Percentiles rank a stretch among this genome's conserved stretches.
phyloP scores from a whole-genome alignment of 768 basidiomycete genomes.

The Guyanaporus albipodus region DNA sequence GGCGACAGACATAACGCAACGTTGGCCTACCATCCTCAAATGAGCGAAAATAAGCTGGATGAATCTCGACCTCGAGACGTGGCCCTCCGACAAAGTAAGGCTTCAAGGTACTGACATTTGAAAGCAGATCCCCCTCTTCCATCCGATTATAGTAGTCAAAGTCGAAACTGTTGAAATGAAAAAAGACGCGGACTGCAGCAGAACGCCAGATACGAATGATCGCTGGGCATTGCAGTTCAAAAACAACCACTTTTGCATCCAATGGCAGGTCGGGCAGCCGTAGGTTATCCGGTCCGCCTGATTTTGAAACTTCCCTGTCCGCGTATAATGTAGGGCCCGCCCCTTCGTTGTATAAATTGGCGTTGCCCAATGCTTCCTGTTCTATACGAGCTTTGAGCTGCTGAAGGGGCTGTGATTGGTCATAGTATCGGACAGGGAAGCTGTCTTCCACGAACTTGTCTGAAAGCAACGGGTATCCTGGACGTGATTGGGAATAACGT shows the following conservation, averaged over 20 bases:
- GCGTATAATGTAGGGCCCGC: too few relatives aligned
- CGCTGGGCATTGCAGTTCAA: conserved; percentile 38
- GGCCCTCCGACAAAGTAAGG: neutral
- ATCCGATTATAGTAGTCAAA: conserved; percentile 12
- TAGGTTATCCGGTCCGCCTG: conserved; percentile 1
- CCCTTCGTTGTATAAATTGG: neutral
- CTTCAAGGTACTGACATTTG: neutral
- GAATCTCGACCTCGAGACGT: too few relatives aligned
- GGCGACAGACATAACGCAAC: too few relatives aligned
- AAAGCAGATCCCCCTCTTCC: neutral
- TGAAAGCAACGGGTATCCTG: conserved; percentile 33
- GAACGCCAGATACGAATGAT: conserved; percentile 37
- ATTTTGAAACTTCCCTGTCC: too few relatives aligned
- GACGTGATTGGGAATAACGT: conserved; percentile 19
- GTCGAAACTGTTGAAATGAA: too few relatives aligned
- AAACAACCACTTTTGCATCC: conserved; percentile 31
- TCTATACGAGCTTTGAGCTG: conserved; percentile 28
- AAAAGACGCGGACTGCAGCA: conserved; percentile 26
- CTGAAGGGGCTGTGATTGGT: conserved; percentile 14
- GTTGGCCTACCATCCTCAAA: neutral
- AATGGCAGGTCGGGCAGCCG: conserved; percentile 33
- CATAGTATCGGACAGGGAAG: conserved; percentile 36
- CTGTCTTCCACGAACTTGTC: conserved; percentile 9
- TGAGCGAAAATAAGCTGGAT: too few relatives aligned
- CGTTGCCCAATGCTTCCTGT: conserved; percentile 22